Evolutionary conservation across 1,284 basidiomycete genomes (phyloP).

Genomic region (Ganoderma resinaceum): DNA sequence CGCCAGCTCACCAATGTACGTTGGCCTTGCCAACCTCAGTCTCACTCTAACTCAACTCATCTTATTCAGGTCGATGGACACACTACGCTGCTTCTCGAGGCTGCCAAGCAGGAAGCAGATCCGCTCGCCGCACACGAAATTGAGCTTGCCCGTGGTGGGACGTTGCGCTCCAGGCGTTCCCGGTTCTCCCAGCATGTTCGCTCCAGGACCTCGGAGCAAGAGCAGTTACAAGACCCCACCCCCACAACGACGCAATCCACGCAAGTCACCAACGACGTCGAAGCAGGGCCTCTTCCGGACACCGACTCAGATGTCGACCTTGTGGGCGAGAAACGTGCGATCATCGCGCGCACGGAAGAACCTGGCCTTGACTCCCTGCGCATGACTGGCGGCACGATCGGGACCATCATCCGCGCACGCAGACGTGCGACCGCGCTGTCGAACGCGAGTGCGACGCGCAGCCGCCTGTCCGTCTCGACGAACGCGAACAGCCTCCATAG

Average conservation of each 20-base stretch:
- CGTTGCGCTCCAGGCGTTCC: constrained; percentile 36
- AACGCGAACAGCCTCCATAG: constrained; percentile 24
- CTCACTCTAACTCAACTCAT: not conserved
- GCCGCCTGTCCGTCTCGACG: constrained; percentile 21
- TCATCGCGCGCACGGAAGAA: constrained; percentile 38
- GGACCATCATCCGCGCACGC: constrained; percentile 38
- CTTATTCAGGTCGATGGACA: constrained; percentile 35
- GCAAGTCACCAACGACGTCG: constrained; percentile 25
- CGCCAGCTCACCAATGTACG: constrained; percentile 45
- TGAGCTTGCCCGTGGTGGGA: constrained; percentile 32
- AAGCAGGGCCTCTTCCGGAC: constrained; percentile 20
- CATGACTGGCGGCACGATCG: constrained; percentile 38
- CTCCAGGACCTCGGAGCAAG: constrained; percentile 20
- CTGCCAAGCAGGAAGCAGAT: constrained; percentile 38
- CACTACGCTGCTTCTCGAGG: constrained; percentile 39
- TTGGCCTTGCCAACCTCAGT: not conserved
- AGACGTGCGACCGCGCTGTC: constrained; percentile 36
- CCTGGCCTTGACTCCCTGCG: constrained; percentile 40
- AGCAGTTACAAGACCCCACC: constrained; percentile 14
- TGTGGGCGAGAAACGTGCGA: constrained; percentile 32
- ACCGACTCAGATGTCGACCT: constrained; percentile 30
- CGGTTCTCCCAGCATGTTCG: constrained; percentile 23
- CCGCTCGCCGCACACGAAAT: constrained; percentile 32
- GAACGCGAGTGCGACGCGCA: constrained; percentile 30
- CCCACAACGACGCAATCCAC: constrained; percentile 18